A percentile compares a stretch with the other conserved stretches of the same genome.
Evolutionary conservation across 352 stramenopile genomes (phyloP).

Genomic region (Globisporangium paroecandrum): DNA sequence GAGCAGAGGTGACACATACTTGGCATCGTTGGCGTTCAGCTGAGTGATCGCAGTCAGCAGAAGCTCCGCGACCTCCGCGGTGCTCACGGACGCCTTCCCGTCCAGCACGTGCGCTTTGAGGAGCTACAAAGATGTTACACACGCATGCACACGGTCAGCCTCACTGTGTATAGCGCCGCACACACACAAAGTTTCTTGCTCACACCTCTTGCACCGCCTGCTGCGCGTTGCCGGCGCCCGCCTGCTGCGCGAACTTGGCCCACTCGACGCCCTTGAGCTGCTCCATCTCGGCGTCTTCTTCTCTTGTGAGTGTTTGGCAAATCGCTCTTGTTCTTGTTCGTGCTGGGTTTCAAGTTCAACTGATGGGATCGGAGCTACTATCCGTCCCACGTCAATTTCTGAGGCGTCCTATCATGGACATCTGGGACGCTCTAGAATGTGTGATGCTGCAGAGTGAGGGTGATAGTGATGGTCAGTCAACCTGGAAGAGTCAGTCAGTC

Average conservation of each 20-base stretch:
- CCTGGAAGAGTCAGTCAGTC: neutral
- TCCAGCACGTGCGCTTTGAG: conserved; percentile 26
- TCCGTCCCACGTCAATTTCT: too few relatives aligned
- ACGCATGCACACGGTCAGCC: neutral
- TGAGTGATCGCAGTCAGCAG: conserved; percentile 26
- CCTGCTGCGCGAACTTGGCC: conserved; percentile 23
- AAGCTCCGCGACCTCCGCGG: conserved; percentile 25
- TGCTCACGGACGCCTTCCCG: conserved; percentile 13
- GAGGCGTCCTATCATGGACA: too few relatives aligned
- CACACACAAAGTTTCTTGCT: neutral
- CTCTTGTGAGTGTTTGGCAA: neutral
- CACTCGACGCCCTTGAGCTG: conserved; percentile 27
- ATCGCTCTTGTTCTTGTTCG: too few relatives aligned
- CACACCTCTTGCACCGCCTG: conserved; percentile 16
- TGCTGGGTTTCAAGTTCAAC: conserved; percentile 1
- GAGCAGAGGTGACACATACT: conserved; percentile 52
- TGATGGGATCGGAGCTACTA: neutral
- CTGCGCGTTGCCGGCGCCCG: conserved; percentile 8
- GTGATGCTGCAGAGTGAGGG: neutral
- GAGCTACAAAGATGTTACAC: conserved; percentile 22
- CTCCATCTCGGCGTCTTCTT: neutral
- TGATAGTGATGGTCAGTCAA: too few relatives aligned
- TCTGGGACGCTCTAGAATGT: neutral
- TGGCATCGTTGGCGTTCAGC: conserved; percentile 1
- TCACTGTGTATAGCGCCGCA: neutral